A percentile compares a stretch with the other conserved stretches of the same genome.
phyloP scores from a whole-genome alignment of 257 asterid genomes.

The Leonotis leonurus region DNA sequence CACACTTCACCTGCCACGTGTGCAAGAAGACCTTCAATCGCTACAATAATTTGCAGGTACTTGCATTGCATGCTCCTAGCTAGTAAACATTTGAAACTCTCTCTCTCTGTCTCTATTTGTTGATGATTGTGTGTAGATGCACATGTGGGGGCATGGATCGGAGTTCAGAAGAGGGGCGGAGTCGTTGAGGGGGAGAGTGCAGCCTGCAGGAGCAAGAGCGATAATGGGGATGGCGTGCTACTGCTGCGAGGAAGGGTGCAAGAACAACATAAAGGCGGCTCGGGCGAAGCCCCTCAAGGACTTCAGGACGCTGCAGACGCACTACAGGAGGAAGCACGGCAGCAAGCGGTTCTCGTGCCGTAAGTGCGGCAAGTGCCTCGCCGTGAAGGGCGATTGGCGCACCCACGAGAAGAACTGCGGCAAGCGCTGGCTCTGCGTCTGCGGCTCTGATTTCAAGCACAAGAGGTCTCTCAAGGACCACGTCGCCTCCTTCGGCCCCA shows the following conservation, averaged over 20 bases:
- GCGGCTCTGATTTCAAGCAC: constrained; percentile 80
- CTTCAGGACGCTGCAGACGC: constrained; percentile 62
- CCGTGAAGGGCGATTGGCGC: constrained; percentile 79
- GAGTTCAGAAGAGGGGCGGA: constrained; percentile 57
- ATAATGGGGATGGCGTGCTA: constrained; percentile 60
- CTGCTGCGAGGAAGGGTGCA: constrained; percentile 65
- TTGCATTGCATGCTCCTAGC: too few relatives aligned
- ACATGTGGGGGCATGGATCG: constrained; percentile 83
- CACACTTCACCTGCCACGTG: constrained; percentile 65
- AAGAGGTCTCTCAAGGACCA: constrained; percentile 81
- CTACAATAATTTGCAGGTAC: constrained; percentile 79
- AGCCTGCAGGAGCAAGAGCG: constrained; percentile 39
- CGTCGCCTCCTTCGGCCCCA: constrained; percentile 50
- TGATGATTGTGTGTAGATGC: constrained; percentile 37
- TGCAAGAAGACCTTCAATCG: constrained; percentile 67
- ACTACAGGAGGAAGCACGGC: constrained; percentile 65
- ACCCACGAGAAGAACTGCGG: constrained; percentile 84
- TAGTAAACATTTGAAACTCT: neutral
- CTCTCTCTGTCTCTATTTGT: neutral
- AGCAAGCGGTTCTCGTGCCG: constrained; percentile 43
- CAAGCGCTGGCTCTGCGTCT: constrained; percentile 60
- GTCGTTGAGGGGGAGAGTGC: constrained; percentile 53
- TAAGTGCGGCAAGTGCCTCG: constrained; percentile 59
- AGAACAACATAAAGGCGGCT: constrained; percentile 52
- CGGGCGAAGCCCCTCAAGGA: constrained; percentile 53